Conservation (phyloP, 805 yeast genomes). For the Saccharomycopsis sp. region DNA sequence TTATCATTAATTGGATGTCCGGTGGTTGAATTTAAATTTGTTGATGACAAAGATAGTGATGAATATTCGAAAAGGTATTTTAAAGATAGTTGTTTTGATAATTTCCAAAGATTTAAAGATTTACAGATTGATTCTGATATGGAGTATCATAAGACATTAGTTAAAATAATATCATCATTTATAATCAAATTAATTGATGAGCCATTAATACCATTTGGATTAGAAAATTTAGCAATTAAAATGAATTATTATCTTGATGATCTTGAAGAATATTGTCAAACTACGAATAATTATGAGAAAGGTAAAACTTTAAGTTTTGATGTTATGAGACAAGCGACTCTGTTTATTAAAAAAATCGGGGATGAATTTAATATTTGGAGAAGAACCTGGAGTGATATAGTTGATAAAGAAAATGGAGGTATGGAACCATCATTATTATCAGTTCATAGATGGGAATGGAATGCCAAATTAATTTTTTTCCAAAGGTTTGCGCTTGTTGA, state of each 20-base stretch:
- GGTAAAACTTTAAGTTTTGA: slow-evolving; percentile 26
- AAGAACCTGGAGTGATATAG: slow-evolving; percentile 56
- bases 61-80: slow-evolving; percentile 32
- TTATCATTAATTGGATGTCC: slow-evolving; percentile 61
- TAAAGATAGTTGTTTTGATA: slow-evolving; percentile 55
- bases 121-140: slow-evolving; percentile 48
- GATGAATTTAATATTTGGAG: slow-evolving; percentile 48
- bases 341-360: slow-evolving; percentile 38
- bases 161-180: slow-evolving; percentile 46
- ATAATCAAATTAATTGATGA: slow-evolving; percentile 59
- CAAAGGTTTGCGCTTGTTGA: slow-evolving; percentile 46
- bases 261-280: slow-evolving; percentile 32
- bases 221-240: slow-evolving; percentile 38
- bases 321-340: slow-evolving; percentile 27
- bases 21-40: slow-evolving; percentile 51
- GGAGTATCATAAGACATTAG: slow-evolving; percentile 47
- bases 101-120: slow-evolving; percentile 46
- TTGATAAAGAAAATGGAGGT: slow-evolving; percentile 42
- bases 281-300: slow-evolving; percentile 12
- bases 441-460: slow-evolving; percentile 74
- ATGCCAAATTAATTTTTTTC: slow-evolving; percentile 52
- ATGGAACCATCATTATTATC: slow-evolving; percentile 68
- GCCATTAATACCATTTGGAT: slow-evolving; percentile 68
- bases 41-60: slow-evolving; percentile 25
- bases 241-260: slow-evolving; percentile 41